Evolutionary conservation across 371 early-diverging fungal genomes (phyloP), one percentile per base, ranked within the genome.

Genomic region (Rhizopus delemar): DNA sequence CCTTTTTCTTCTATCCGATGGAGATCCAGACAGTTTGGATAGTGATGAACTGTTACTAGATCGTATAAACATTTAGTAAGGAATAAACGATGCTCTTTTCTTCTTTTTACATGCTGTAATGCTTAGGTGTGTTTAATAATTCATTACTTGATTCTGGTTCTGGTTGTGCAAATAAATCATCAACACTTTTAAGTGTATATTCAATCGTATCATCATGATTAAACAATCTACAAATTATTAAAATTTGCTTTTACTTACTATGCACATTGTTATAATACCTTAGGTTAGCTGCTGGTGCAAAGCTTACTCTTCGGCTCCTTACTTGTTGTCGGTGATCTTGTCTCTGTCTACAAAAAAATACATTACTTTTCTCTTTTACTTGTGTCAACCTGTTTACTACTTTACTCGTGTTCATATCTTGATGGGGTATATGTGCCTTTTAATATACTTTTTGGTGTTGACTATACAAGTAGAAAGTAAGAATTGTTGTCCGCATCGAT

Each of bases 361-460:
- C 9, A 9, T 39, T 7, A 12, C 0, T 39, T 39, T 39, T 39
- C 12, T 39, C 12, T 9, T 39, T 9, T 39, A 39, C 1, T 39
- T 9, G 39, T 12, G 39, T 39, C 39, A 7, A 39, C 22, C 22
- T 2, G 22, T 22, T 22, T 22, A 39, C 8, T 9, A 39, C 12
- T 39, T 39, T 39, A 39, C 39, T 39, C 12, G 39, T 39, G 39
- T 39, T 39, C 39, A 39, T 39, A 39, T 39, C 39, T 39, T 39
- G 8, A 12, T 12, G 39, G 39, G 8, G 39, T 39, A 39, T 12
- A 12, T 7, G 9, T 39, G 12, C 39, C 39, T 39, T 39, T 39
- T 12, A 39, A 39, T 39, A 39, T 39, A 39, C 39, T 39, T 12
- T 39, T 39, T 39, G 39, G 39, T 39, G 39, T 39, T 39, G 39